Evolutionary conservation across 169 alveolate species (phyloP).

Genomic region (Theileria sp.): DNA sequence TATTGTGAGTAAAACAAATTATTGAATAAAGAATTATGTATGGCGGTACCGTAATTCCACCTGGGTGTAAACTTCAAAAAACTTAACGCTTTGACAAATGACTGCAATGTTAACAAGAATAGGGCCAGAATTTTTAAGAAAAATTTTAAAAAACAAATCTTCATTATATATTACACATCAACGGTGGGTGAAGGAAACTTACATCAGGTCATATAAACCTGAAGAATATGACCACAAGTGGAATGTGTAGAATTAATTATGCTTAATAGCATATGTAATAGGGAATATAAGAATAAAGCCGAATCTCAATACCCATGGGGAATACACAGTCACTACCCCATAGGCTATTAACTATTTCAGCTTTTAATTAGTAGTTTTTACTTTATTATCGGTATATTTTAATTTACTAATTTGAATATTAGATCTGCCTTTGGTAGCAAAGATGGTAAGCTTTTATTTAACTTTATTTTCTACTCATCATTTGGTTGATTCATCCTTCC

Average conservation of each 20-base stretch:
- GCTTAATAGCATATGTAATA: not conserved
- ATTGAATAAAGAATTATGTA: not conserved
- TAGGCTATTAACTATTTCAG: not conserved
- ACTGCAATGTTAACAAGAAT: constrained; percentile 7
- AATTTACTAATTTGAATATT: constrained; percentile 1
- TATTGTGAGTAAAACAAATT: not conserved
- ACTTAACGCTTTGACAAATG: constrained; percentile 2
- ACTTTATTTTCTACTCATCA: not conserved
- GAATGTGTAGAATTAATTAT: not conserved
- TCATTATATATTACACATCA: constrained; percentile 14
- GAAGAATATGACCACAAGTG: not conserved
- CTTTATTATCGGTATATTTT: not conserved
- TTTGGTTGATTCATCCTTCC: not conserved
- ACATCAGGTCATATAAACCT: constrained; percentile 4
- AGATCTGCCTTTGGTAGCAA: constrained; percentile 1
- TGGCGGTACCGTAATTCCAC: not conserved
- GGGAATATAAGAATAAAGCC: not conserved
- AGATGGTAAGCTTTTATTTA: not conserved
- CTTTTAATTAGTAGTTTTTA: not conserved
- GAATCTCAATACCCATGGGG: constrained; percentile 16
- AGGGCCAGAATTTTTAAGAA: not conserved
- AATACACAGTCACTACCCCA: constrained; percentile 26
- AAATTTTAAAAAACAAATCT: not conserved
- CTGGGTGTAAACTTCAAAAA: not conserved
- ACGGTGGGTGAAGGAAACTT: not conserved